Evolutionary conservation across 306 rosid genomes (phyloP).

Genomic region (Chamaecrista fasciculata): DNA sequence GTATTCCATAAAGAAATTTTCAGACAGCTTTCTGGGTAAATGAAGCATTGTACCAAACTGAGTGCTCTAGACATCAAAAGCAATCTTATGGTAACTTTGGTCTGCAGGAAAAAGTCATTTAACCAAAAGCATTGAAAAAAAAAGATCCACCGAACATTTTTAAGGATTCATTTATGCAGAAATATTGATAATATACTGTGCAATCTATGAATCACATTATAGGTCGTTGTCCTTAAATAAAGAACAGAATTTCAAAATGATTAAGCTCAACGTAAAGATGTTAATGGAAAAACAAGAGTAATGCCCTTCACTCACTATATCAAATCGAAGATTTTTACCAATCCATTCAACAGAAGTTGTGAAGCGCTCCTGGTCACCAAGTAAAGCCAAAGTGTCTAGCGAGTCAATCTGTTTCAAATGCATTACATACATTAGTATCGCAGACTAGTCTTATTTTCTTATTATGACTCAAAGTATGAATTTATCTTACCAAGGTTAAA

Average conservation of each 20-base stretch:
- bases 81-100: background rate
- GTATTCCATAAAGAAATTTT: background rate
- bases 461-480: background rate
- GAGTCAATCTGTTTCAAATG: constrained; percentile 69
- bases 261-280: background rate
- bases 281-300: background rate
- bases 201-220: background rate
- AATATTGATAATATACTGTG: background rate
- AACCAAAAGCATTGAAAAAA: background rate
- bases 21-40: background rate
- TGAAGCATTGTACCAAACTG: background rate
- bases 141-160: background rate
- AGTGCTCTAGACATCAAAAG: background rate
- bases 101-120: background rate
- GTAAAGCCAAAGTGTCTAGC: constrained; percentile 83
- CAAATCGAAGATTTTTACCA: constrained; percentile 92
- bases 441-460: background rate
- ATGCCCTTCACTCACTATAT: constrained; percentile 70
- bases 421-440: background rate
- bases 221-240: background rate
- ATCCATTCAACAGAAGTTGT: constrained; percentile 88
- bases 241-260: background rate
- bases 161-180: background rate
- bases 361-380: constrained; percentile 73
- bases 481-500: constrained; percentile 70